Evolutionary conservation across 1,284 basidiomycete species (phyloP).

Genomic region (Heterobasidion occidentale): DNA sequence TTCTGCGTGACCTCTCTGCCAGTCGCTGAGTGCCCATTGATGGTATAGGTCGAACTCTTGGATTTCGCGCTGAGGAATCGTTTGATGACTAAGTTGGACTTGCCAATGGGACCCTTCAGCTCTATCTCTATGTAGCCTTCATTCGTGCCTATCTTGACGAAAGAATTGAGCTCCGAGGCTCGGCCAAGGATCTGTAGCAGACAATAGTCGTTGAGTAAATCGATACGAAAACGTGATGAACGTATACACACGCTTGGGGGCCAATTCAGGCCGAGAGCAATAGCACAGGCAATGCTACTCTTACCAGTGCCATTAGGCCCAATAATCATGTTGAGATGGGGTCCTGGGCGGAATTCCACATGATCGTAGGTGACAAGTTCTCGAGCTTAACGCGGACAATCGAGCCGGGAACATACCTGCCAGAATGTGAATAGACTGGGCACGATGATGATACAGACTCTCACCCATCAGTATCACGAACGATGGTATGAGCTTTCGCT

Average conservation of each 20-base stretch:
- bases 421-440: conserved; percentile 6
- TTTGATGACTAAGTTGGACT: conserved; percentile 70
- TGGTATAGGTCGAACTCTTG: conserved; percentile 48
- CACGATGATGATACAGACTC: conserved; percentile 9
- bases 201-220: neutral
- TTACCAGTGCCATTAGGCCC: conserved; percentile 98
- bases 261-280: conserved; percentile 92
- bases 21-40: conserved; percentile 56
- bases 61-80: conserved; percentile 55
- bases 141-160: conserved; percentile 77
- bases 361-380: conserved; percentile 96
- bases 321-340: conserved; percentile 95
- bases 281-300: conserved; percentile 92
- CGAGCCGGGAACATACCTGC: conserved; percentile 86
- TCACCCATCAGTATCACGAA: conserved; percentile 62
- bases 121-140: conserved; percentile 87
- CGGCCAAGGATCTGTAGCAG: conserved; percentile 71
- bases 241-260: conserved; percentile 55
- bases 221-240: neutral
- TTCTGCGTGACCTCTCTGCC: conserved; percentile 61
- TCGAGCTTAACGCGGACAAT: conserved; percentile 84
- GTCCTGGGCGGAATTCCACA: conserved; percentile 88
- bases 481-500: conserved; percentile 25
- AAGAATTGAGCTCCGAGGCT: conserved; percentile 71
- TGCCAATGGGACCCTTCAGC: conserved; percentile 73